These are phyloP conservation scores for Epichloe typhina DNA, from an alignment of 2,329 filamentous ascomycete species.

Conservation along the genomic window DNA sequence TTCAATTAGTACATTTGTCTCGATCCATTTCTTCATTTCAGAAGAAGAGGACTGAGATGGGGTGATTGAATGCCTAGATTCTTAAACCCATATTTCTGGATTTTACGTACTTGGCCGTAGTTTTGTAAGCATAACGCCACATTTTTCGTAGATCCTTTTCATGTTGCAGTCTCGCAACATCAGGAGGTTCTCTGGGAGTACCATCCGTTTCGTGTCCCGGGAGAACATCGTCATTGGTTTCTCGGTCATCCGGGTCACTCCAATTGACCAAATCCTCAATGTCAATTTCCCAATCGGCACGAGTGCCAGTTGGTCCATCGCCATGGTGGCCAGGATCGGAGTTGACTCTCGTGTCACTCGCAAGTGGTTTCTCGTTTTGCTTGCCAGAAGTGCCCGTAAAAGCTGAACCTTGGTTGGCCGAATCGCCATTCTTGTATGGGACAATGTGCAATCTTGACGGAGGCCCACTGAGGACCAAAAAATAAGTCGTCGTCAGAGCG, in stretches of 20 bases:
- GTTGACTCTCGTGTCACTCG: not conserved
- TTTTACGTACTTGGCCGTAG: slow-evolving; percentile 26
- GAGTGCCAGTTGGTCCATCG: slow-evolving; percentile 9
- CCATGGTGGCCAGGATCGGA: slow-evolving; percentile 5
- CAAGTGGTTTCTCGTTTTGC: not conserved
- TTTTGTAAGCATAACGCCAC: slow-evolving; percentile 27
- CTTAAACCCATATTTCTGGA: not conserved
- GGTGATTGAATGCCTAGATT: not conserved
- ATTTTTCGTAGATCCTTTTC: slow-evolving; percentile 30
- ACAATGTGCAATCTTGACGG: slow-evolving; percentile 21
- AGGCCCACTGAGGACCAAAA: slow-evolving; percentile 26
- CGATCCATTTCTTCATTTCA: not conserved
- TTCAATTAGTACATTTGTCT: not conserved
- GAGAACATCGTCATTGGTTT: slow-evolving; percentile 22
- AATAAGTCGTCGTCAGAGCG: slow-evolving; percentile 29
- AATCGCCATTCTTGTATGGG: slow-evolving; percentile 12
- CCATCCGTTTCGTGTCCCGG: slow-evolving; percentile 25
- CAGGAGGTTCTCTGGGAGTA: slow-evolving; percentile 18
- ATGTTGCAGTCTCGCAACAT: slow-evolving; percentile 21
- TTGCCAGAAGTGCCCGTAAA: not conserved
- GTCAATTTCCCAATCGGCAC: slow-evolving; percentile 20
- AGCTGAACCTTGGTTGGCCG: slow-evolving; percentile 3
- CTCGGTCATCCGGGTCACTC: slow-evolving; percentile 22
- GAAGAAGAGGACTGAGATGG: not conserved
- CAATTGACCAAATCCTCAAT: slow-evolving; percentile 23